Evolutionary conservation across 2,329 filamentous ascomycete species (phyloP), one percentile per base, ranked within the genome.

Genomic region (Ceratocystis harringtonii): DNA sequence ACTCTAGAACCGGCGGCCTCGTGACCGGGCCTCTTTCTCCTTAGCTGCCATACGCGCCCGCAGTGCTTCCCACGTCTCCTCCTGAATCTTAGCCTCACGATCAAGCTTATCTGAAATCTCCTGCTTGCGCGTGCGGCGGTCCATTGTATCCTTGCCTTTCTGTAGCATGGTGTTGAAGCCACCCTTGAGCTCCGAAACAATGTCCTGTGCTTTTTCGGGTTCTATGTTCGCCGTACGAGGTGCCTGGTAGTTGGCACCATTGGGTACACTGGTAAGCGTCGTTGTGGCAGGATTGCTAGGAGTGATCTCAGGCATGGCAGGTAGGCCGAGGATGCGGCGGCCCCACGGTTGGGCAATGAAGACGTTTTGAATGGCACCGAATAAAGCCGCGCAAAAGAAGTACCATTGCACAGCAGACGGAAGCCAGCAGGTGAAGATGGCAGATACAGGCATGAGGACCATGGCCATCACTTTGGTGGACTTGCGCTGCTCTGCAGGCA

Each of bases 341-440:
- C 80, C 68, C 12, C 70, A 36, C 52, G 75, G 75, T 71, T 74
- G 76, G 60, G 79, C 72, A 32, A 77, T 70, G 48, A 74, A 65
- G 45, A 72, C 69, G 45, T 76, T 75, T 70, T 78, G 70, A 61
- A 74, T 70, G 52, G 72, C 52, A 48, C 72, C 68, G 22, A 72
- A 68, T 30, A 72, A 72, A 28, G 76, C 72, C 36, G 75, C 70
- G 68, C 74, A 70, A 67, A 79, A 70, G 69, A 79, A 75, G 77
- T 81, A 81, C 72, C 77, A 76, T 68, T 81, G 80, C 62, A 81
- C 72, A 63, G 73, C 78, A 48, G 78, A 75, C 19, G 78, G 78
- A 65, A 81, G 72, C 74, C 77, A 81, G 57, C 74, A 74, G 5
- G 79, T 80, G 55, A 74, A 73, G 61, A 79, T 41, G 71, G 80